phyloP scores from a whole-genome alignment of 495 filamentous ascomycete species.

The Haplographium delicatum region DNA sequence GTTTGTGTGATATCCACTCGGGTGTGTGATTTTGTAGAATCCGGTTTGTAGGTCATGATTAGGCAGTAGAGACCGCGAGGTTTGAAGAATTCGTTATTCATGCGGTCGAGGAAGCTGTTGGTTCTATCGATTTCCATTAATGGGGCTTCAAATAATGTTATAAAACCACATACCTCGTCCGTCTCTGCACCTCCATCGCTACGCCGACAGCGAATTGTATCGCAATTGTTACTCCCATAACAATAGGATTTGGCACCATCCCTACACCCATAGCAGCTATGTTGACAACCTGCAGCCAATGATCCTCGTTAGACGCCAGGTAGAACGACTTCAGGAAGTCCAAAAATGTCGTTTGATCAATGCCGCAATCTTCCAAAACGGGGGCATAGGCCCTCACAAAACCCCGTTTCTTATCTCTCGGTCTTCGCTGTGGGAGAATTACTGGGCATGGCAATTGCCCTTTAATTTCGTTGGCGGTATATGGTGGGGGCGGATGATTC shows the following conservation, averaged over 20 bases:
- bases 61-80: slow-evolving; percentile 56
- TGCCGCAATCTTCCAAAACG: slow-evolving; percentile 40
- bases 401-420: slow-evolving; percentile 35
- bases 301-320: slow-evolving; percentile 33
- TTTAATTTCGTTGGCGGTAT: slow-evolving; percentile 10
- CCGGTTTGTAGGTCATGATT: slow-evolving; percentile 54
- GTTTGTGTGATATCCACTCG: slow-evolving; percentile 31
- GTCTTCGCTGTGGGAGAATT: slow-evolving; percentile 45
- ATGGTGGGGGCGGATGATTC: slow-evolving; percentile 22
- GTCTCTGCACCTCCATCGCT: slow-evolving; percentile 39
- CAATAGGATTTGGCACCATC: slow-evolving; percentile 36
- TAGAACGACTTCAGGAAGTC: slow-evolving; percentile 49
- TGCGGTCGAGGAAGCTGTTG: slow-evolving; percentile 49
- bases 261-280: slow-evolving; percentile 36
- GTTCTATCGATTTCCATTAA: slow-evolving; percentile 36
- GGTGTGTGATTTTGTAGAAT: slow-evolving; percentile 26
- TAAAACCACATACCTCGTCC: slow-evolving; percentile 25
- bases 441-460: slow-evolving; percentile 35
- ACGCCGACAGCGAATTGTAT: slow-evolving; percentile 36
- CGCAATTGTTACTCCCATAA: slow-evolving; percentile 39
- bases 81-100: slow-evolving; percentile 54
- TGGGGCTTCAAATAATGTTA: background rate
- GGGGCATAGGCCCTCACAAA: slow-evolving; percentile 51
- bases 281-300: slow-evolving; percentile 39
- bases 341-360: slow-evolving; percentile 47